Conservation (phyloP, 2,329 filamentous ascomycete genomes). For the Niveomyces coronatus region DNA sequence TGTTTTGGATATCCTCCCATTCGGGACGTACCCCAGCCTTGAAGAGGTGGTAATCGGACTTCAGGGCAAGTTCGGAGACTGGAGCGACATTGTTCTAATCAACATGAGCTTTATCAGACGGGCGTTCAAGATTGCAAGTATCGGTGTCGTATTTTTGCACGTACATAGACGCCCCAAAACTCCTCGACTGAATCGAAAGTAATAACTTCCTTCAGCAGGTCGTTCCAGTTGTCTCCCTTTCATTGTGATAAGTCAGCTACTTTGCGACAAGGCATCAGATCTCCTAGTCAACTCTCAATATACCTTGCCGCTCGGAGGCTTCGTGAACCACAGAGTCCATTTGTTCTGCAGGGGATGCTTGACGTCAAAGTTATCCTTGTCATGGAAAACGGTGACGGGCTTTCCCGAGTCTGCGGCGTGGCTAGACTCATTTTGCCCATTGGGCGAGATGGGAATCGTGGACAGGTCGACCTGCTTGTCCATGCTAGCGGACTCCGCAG, state of each 20-base stretch:
- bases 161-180: slow-evolving; percentile 98
- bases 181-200: slow-evolving; percentile 98
- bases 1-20: slow-evolving; percentile 98
- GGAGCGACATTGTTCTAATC: slow-evolving; percentile 95
- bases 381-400: slow-evolving; percentile 89
- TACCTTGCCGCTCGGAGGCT: slow-evolving; percentile 93
- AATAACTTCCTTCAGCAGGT: slow-evolving; percentile 95
- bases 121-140: slow-evolving; percentile 7
- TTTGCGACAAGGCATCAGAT: slow-evolving; percentile 14
- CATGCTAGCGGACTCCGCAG: slow-evolving; percentile 25
- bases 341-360: slow-evolving; percentile 96
- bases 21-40: slow-evolving; percentile 94
- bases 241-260: slow-evolving; percentile 14
- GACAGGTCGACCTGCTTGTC: slow-evolving; percentile 54
- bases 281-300: neutral
- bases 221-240: slow-evolving; percentile 96
- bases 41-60: slow-evolving; percentile 99
- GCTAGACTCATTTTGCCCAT: slow-evolving; percentile 41
- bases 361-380: slow-evolving; percentile 98
- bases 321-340: slow-evolving; percentile 99
- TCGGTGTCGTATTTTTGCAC: slow-evolving; percentile 32
- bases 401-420: slow-evolving; percentile 44
- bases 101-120: slow-evolving; percentile 12
- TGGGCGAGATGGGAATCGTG: slow-evolving; percentile 57
- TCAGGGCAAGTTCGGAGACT: slow-evolving; percentile 88